Evolutionary conservation across 306 rosid species (phyloP).

Genomic region (Rosa persica): DNA sequence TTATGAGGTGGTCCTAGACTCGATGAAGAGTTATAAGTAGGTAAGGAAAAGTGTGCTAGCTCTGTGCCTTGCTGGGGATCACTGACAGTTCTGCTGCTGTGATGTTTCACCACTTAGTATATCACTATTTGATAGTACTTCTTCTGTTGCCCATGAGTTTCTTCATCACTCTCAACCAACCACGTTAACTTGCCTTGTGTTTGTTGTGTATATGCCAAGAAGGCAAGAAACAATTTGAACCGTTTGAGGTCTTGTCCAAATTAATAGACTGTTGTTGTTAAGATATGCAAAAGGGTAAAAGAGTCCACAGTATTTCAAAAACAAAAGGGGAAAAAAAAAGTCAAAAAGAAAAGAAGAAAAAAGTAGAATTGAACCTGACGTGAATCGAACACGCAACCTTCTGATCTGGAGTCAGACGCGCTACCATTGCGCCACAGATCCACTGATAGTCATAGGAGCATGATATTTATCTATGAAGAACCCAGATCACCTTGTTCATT

Average conservation of each 20-base stretch:
- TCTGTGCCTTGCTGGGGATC: background rate
- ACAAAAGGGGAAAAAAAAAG: background rate
- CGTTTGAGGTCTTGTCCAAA: background rate
- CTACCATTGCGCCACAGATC: slow-evolving; percentile 34
- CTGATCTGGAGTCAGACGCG: slow-evolving; percentile 45
- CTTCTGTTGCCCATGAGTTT: background rate
- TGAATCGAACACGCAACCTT: slow-evolving; percentile 33
- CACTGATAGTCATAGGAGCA: no score
- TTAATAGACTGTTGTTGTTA: background rate
- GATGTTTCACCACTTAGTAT: background rate
- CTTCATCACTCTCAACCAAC: background rate
- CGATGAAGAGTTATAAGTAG: slow-evolving; percentile 2
- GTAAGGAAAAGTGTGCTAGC: background rate
- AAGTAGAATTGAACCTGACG: slow-evolving; percentile 23
- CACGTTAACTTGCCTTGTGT: background rate
- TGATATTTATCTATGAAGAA: no score
- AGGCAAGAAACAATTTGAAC: background rate
- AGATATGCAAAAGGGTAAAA: background rate
- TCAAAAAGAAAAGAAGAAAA: background rate
- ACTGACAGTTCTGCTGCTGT: background rate
- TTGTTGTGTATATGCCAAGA: background rate
- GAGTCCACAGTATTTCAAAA: background rate
- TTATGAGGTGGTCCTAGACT: slow-evolving; percentile 1
- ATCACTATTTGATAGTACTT: background rate
- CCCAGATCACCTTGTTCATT: no score